phyloP scores from a whole-genome alignment of 1,284 basidiomycete species.

The Salmacisia buchloeana region DNA sequence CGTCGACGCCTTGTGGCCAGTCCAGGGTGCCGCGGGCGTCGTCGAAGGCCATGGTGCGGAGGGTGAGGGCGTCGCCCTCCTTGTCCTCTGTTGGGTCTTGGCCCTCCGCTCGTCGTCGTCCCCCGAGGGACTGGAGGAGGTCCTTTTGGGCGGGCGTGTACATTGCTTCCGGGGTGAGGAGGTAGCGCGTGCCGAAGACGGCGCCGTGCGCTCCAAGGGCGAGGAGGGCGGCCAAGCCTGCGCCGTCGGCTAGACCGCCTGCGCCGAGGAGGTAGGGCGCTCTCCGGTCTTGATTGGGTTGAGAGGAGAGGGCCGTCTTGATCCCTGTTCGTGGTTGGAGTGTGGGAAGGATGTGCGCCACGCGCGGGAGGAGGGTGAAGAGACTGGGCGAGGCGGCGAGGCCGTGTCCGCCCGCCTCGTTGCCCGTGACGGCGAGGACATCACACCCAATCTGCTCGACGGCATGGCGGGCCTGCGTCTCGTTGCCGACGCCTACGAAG shows the following conservation, averaged over 20 bases:
- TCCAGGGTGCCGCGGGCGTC: constrained; percentile 42
- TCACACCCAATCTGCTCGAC: constrained; percentile 32
- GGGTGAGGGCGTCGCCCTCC: constrained; percentile 19
- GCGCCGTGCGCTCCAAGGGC: constrained; percentile 40
- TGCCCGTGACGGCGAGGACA: constrained; percentile 33
- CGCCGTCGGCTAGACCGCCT: constrained; percentile 38
- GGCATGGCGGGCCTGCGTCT: constrained; percentile 26
- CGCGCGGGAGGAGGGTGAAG: constrained; percentile 22
- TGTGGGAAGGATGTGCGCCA: constrained; percentile 11
- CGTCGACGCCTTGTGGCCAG: constrained; percentile 45
- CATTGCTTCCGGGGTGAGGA: constrained; percentile 39
- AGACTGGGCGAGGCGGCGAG: constrained; percentile 36
- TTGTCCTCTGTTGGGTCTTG: constrained; percentile 1
- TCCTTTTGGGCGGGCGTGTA: constrained; percentile 41
- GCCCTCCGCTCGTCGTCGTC: not conserved
- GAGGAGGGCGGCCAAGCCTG: constrained; percentile 30
- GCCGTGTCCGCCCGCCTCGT: constrained; percentile 45
- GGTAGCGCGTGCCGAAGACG: constrained; percentile 43
- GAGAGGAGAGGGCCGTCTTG: not conserved
- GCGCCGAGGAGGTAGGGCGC: constrained; percentile 32
- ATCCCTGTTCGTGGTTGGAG: constrained; percentile 12
- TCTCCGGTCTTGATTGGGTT: too few species aligned
- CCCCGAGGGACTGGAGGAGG: constrained; percentile 18
- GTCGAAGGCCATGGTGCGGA: constrained; percentile 43
- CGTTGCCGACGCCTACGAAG: constrained; percentile 35